A percentile compares a stretch with the other conserved stretches of the same genome.
Evolutionary conservation across 2,329 filamentous ascomycete genomes (phyloP).

Genomic region (Aspergillus brasiliensis): DNA sequence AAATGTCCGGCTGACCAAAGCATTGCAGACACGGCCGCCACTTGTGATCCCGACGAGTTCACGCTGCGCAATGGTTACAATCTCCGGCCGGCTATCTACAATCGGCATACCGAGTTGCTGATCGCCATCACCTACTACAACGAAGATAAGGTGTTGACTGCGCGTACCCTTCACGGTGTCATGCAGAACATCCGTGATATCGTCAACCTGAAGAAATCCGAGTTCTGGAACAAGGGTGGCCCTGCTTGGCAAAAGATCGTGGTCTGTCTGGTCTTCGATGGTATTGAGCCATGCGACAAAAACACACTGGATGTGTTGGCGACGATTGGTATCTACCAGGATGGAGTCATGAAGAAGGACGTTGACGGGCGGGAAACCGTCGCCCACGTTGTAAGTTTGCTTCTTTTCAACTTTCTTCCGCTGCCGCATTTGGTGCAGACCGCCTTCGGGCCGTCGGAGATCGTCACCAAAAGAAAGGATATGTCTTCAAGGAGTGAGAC

Average conservation of each 20-base stretch:
- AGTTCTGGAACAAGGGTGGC: slow-evolving; percentile 99
- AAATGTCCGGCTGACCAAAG: slow-evolving; percentile 8
- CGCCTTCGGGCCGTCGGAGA: background rate
- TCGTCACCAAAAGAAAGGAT: too few relatives aligned
- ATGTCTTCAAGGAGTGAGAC: background rate
- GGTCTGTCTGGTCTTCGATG: slow-evolving; percentile 94
- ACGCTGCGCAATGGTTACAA: slow-evolving; percentile 99
- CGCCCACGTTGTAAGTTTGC: slow-evolving; percentile 67
- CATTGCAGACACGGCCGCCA: slow-evolving; percentile 77
- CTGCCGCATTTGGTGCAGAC: background rate
- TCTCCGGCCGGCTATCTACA: slow-evolving; percentile 96
- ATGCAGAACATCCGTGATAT: slow-evolving; percentile 99
- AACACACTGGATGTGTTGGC: slow-evolving; percentile 89
- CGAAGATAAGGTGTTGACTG: slow-evolving; percentile 91
- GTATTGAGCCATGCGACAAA: slow-evolving; percentile 97
- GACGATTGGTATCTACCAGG: slow-evolving; percentile 94
- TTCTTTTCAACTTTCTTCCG: background rate
- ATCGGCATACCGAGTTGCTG: slow-evolving; percentile 92
- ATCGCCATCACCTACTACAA: slow-evolving; percentile 99
- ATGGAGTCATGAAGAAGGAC: slow-evolving; percentile 98
- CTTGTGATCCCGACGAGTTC: slow-evolving; percentile 97
- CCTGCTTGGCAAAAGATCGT: slow-evolving; percentile 99
- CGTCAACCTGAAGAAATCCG: slow-evolving; percentile 97
- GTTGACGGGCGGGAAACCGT: slow-evolving; percentile 96
- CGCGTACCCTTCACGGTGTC: slow-evolving; percentile 91